A percentile compares a stretch with the other conserved stretches of the same genome.
Conservation (phyloP, 2,329 filamentous ascomycete genomes). For the Fusarium sp. region DNA sequence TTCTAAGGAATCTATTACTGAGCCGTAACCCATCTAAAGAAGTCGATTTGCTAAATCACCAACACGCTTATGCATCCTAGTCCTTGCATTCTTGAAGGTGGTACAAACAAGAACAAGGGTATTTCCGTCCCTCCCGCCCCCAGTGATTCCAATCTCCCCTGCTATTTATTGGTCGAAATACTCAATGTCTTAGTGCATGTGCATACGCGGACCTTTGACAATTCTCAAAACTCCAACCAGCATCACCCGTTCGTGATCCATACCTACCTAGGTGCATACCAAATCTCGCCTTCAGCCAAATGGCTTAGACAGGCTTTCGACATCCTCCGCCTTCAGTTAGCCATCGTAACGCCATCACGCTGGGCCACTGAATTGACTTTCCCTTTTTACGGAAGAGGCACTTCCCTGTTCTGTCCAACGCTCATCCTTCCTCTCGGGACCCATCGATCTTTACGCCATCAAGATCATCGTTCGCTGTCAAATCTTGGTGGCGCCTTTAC, state of each 20-base stretch:
- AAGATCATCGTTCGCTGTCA: not conserved
- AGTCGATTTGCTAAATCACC: not conserved
- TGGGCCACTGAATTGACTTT: slow-evolving; percentile 16
- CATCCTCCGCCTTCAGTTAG: slow-evolving; percentile 17
- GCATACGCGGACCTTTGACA: not conserved
- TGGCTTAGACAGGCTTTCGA: slow-evolving; percentile 23
- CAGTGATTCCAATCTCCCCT: not conserved
- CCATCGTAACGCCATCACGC: slow-evolving; percentile 5
- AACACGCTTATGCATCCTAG: not conserved
- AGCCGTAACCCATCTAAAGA: not conserved
- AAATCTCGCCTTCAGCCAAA: not conserved
- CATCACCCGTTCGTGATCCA: not conserved
- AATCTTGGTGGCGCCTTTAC: slow-evolving; percentile 6
- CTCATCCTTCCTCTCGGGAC: not conserved
- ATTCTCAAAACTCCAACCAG: not conserved
- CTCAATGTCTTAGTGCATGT: not conserved
- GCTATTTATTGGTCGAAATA: not conserved
- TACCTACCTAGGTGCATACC: not conserved
- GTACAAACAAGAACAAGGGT: slow-evolving; percentile 12
- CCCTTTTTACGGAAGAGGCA: slow-evolving; percentile 18
- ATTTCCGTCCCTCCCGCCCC: slow-evolving; percentile 12
- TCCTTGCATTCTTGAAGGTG: not conserved
- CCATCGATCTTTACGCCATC: slow-evolving; percentile 4
- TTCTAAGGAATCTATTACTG: not conserved
- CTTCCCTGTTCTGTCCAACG: slow-evolving; percentile 20